Conservation (phyloP, 768 basidiomycete genomes). For the Amanita fuliginea region DNA sequence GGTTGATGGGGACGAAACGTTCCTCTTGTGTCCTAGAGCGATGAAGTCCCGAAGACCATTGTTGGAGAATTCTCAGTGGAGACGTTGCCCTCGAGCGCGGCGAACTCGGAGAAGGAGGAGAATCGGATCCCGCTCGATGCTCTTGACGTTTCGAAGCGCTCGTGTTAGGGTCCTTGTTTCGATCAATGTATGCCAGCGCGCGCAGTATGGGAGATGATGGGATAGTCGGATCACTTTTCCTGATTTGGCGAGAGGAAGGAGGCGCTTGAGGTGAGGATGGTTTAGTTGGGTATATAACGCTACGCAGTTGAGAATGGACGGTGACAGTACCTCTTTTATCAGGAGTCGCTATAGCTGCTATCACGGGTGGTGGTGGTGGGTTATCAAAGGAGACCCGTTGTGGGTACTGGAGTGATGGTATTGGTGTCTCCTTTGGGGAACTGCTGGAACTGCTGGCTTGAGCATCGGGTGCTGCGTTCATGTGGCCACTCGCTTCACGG, state of each 20-base stretch:
- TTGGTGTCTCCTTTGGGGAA: slow-evolving; percentile 3
- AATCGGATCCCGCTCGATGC: slow-evolving; percentile 10
- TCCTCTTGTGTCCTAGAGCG: slow-evolving; percentile 35
- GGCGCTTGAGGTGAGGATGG: slow-evolving; percentile 14
- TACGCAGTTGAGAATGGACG: not conserved
- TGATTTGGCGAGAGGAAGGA: slow-evolving; percentile 14
- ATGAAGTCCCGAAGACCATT: slow-evolving; percentile 39
- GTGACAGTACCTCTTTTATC: slow-evolving; percentile 23
- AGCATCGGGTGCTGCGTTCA: not conserved
- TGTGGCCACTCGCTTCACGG: slow-evolving; percentile 3
- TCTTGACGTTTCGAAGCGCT: slow-evolving; percentile 11
- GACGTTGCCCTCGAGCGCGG: slow-evolving; percentile 45
- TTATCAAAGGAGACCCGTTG: slow-evolving; percentile 13
- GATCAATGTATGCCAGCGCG: slow-evolving; percentile 16
- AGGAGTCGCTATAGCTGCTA: slow-evolving; percentile 23
- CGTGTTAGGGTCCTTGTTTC: slow-evolving; percentile 13
- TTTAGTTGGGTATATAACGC: not conserved
- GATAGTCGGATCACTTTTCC: slow-evolving; percentile 22
- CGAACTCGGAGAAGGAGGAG: slow-evolving; percentile 21
- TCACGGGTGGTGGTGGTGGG: slow-evolving; percentile 3
- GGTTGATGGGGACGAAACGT: slow-evolving; percentile 45
- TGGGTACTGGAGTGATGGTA: slow-evolving; percentile 2
- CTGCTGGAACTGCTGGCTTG: slow-evolving; percentile 1
- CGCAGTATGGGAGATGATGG: slow-evolving; percentile 24
- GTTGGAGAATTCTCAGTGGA: slow-evolving; percentile 48